A percentile compares a stretch with the other conserved stretches of the same genome.
phyloP scores from a whole-genome alignment of 176 grass and related monocot species.

The Coix lacrymajobi region DNA sequence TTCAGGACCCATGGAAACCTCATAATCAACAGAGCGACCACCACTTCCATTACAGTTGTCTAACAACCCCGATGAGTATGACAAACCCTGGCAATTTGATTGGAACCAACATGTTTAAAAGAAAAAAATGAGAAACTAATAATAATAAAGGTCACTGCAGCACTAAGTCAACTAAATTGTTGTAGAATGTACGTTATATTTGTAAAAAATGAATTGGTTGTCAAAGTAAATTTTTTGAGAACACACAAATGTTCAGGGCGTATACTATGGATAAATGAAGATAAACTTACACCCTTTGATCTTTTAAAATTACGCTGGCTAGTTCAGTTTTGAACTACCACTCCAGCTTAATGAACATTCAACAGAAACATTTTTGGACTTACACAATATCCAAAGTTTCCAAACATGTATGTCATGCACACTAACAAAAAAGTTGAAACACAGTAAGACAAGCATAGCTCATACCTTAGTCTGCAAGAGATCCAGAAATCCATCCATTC shows the following conservation, averaged over 20 bases:
- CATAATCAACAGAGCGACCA: neutral
- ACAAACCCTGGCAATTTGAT: slow-evolving; percentile 41
- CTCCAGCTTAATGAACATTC: neutral
- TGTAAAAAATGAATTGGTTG: neutral
- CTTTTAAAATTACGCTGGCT: neutral
- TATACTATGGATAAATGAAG: neutral
- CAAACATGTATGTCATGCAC: neutral
- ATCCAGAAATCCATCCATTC: slow-evolving; percentile 66
- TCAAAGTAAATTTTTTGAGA: neutral
- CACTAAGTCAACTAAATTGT: neutral
- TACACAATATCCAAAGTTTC: neutral
- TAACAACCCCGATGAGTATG: slow-evolving; percentile 12
- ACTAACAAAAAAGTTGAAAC: neutral
- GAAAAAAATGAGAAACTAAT: neutral
- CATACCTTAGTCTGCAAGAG: slow-evolving; percentile 57
- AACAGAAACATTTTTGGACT: neutral
- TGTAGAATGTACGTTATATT: neutral
- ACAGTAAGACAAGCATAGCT: neutral
- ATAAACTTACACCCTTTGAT: neutral
- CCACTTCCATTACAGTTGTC: slow-evolving; percentile 11
- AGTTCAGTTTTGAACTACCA: neutral
- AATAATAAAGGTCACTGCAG: neutral
- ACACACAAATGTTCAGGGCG: neutral
- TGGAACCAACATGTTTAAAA: slow-evolving; percentile 17
- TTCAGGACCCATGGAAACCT: slow-evolving; percentile 8